Conservation (phyloP, 345 rosid species). For the Noccaea caerulescens region DNA sequence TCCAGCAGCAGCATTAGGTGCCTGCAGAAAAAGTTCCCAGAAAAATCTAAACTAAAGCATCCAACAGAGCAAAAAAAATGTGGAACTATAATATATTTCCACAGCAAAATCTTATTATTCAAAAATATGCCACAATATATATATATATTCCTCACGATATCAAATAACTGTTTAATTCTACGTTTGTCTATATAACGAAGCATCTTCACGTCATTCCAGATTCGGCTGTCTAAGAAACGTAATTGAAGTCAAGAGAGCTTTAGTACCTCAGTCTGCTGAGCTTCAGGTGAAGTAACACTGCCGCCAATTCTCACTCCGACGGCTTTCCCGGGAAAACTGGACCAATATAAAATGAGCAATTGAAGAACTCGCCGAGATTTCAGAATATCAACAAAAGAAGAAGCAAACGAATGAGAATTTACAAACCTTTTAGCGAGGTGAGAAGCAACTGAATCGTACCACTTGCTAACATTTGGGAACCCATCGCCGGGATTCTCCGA, state of each 20-base stretch:
- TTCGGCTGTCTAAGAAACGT: neutral
- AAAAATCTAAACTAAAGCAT: neutral
- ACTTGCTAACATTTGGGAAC: constrained; percentile 71
- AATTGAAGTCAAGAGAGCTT: neutral
- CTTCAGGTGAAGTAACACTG: constrained; percentile 47
- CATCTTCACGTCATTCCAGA: neutral
- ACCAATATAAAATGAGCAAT: neutral
- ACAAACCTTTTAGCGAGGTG: constrained; percentile 64
- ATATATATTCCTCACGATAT: too few relatives aligned
- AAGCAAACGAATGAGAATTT: neutral
- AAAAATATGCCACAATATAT: neutral
- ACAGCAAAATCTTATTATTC: neutral
- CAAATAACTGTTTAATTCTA: neutral
- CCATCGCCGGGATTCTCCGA: constrained; percentile 56
- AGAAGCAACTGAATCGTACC: constrained; percentile 71
- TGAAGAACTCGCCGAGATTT: neutral
- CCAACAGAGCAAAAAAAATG: neutral
- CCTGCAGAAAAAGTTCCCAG: constrained; percentile 21
- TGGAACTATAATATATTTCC: neutral
- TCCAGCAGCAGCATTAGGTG: constrained; percentile 14
- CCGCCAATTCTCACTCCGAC: constrained; percentile 68
- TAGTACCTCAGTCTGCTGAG: constrained; percentile 30
- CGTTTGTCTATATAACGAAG: neutral
- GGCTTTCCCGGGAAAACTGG: constrained; percentile 82
- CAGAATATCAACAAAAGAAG: neutral